Evolutionary conservation across 768 basidiomycete genomes (phyloP), one percentile per base, ranked within the genome.

Genomic region (Hypholoma sublateritium): DNA sequence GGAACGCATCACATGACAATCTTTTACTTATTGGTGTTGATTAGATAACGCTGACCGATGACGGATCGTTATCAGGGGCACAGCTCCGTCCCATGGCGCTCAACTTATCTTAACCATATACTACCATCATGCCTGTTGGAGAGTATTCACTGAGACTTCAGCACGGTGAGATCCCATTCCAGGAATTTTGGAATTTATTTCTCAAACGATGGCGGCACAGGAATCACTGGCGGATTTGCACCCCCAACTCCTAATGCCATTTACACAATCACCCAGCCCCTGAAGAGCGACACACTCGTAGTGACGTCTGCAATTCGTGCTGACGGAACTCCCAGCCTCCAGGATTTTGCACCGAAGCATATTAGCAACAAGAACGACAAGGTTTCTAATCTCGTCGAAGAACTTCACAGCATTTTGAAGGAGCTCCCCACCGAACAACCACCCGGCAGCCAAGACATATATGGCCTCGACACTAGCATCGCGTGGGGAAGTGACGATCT

Each of bases 201-300:
- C 17, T 25, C 16, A 47, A 25, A 50, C 50, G 14, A 3, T 32
- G 28, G 28, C 1, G 55, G 48, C 57, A 34, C 65, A 92, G 91
- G 91, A 57, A 92, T 91, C 67, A 69, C 74, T 12, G 90, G 90
- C 28, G 91, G 91, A 41, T 89, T 93, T 65, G 83, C 82, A 12
- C 86, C 88, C 0, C 85, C 91, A 3, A 85, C 75, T 6, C 85
- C 87, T 3, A 71, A 71, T 24, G 83, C 81, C 13, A 71, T 87
- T 63, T 75, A 83, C 66, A 76, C 75, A 22, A 63, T 92, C 60
- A 79, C 82, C 19, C 74, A 77, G 45, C 45, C 74, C 1, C 53
- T 67, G 2, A 64, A 62, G 6, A 69, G 74, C 45, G 39, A 74
- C 13, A 58, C 62, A 21, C 75, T 90, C 49, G 54, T 56, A 24